A percentile compares a stretch with the other conserved stretches of the same genome.
These are phyloP conservation scores for Lanmaoa pseudosensibilis DNA, from an alignment of 768 basidiomycete species.

Conservation along the genomic window DNA sequence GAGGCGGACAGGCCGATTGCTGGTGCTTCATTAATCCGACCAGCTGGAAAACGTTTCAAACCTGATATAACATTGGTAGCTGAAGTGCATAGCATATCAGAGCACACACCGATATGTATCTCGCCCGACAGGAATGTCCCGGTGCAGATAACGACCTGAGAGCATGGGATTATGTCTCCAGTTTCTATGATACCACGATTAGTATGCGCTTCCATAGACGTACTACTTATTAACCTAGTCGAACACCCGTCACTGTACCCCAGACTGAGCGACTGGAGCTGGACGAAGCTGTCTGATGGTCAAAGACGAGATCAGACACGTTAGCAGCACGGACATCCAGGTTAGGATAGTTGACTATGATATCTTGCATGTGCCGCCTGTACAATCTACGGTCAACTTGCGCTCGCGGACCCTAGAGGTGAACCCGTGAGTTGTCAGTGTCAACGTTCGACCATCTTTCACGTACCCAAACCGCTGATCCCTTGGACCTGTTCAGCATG, in stretches of 20 bases:
- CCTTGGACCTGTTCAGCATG: conserved; percentile 81
- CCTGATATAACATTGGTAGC: conserved; percentile 37
- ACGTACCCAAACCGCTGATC: conserved; percentile 85
- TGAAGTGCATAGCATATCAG: not conserved
- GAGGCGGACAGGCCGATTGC: conserved; percentile 76
- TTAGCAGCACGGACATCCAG: conserved; percentile 70
- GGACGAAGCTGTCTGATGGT: conserved; percentile 38
- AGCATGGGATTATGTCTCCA: conserved; percentile 73
- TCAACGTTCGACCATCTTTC: too few species aligned
- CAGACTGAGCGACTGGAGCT: conserved; percentile 34
- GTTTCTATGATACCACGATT: conserved; percentile 46
- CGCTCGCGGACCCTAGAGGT: conserved; percentile 76
- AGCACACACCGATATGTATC: conserved; percentile 74
- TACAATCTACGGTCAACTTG: conserved; percentile 87
- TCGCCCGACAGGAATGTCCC: conserved; percentile 91
- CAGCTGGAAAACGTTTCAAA: conserved; percentile 74
- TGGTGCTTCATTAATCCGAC: conserved; percentile 70
- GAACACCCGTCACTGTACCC: conserved; percentile 63
- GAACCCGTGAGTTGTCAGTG: not conserved
- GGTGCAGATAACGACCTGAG: conserved; percentile 84
- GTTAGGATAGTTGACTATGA: conserved; percentile 62
- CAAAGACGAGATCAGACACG: conserved; percentile 77
- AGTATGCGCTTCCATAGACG: not conserved
- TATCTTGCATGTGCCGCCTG: conserved; percentile 76
- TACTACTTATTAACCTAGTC: conserved; percentile 48